Conservation (phyloP, 2,329 filamentous ascomycete genomes). For the Metarhizium anisopliae region DNA sequence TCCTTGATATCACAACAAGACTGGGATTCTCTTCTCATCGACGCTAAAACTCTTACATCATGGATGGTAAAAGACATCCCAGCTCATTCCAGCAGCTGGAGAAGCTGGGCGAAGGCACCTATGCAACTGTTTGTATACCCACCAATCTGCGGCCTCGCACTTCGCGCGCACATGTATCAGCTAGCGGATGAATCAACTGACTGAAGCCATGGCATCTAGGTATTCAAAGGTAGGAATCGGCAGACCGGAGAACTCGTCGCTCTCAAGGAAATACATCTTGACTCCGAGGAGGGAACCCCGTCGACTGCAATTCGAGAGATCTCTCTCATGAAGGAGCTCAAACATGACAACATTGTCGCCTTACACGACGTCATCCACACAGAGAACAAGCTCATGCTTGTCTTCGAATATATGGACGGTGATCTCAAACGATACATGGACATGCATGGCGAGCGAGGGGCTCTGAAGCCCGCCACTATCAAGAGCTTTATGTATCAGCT, state of each 20-base stretch:
- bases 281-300: constrained; percentile 95
- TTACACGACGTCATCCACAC: constrained; percentile 99
- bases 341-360: constrained; percentile 96
- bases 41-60: neutral
- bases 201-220: constrained; percentile 39
- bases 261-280: constrained; percentile 96
- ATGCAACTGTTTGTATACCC: constrained; percentile 69
- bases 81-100: constrained; percentile 99
- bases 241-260: constrained; percentile 96
- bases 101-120: constrained; percentile 96
- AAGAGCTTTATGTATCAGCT: constrained; percentile 99
- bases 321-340: constrained; percentile 97
- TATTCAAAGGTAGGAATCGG: constrained; percentile 96
- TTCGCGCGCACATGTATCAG: neutral
- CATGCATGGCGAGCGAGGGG: constrained; percentile 77
- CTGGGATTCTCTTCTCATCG: neutral
- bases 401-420: constrained; percentile 98
- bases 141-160: neutral
- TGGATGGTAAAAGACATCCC: constrained; percentile 83
- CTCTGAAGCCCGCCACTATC: constrained; percentile 81
- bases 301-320: constrained; percentile 98
- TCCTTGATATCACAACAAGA: neutral
- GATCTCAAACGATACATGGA: constrained; percentile 99
- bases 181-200: constrained; percentile 8
- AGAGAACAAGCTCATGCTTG: constrained; percentile 98